A percentile compares a stretch with the other conserved stretches of the same genome.
Evolutionary conservation across 768 basidiomycete genomes (phyloP).

Genomic region (Chalciporus piperatus): DNA sequence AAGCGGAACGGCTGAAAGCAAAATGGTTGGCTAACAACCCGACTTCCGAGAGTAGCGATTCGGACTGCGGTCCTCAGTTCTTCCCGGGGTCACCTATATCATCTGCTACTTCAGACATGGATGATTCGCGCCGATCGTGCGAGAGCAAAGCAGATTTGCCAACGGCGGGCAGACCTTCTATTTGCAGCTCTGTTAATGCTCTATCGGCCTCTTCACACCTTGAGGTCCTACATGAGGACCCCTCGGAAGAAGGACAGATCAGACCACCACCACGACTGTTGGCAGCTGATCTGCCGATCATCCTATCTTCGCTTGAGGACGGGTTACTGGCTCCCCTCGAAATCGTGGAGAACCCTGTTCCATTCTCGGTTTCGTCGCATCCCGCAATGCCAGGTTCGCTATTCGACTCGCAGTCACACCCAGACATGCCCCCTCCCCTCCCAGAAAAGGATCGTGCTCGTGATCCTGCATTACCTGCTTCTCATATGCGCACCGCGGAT

Average conservation of each 20-base stretch:
- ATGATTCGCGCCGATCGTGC: background rate
- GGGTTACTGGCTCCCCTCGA: constrained; percentile 4
- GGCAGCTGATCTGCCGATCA: constrained; percentile 5
- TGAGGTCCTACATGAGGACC: constrained; percentile 32
- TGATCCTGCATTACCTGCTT: background rate
- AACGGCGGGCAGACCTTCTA: constrained; percentile 18
- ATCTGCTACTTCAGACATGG: constrained; percentile 1
- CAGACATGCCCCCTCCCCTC: constrained; percentile 1
- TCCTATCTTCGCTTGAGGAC: constrained; percentile 20
- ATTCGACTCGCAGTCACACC: constrained; percentile 12
- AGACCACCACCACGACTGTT: constrained; percentile 8
- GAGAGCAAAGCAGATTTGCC: constrained; percentile 16
- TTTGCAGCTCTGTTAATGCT: constrained; percentile 20
- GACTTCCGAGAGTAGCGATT: constrained; percentile 23
- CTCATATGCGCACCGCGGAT: constrained; percentile 20
- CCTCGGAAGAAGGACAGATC: constrained; percentile 18
- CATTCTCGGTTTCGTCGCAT: constrained; percentile 23
- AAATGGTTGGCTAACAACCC: constrained; percentile 49
- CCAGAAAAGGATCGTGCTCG: constrained; percentile 15
- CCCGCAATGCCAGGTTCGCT: constrained; percentile 12
- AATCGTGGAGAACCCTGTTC: constrained; percentile 23
- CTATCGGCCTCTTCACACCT: constrained; percentile 25
- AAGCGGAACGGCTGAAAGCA: constrained; percentile 52
- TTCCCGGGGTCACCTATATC: background rate
- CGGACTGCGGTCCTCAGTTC: constrained; percentile 9